Evolutionary conservation across 2,329 filamentous ascomycete species (phyloP).

Genomic region (Pseudogymnoascus sp.): DNA sequence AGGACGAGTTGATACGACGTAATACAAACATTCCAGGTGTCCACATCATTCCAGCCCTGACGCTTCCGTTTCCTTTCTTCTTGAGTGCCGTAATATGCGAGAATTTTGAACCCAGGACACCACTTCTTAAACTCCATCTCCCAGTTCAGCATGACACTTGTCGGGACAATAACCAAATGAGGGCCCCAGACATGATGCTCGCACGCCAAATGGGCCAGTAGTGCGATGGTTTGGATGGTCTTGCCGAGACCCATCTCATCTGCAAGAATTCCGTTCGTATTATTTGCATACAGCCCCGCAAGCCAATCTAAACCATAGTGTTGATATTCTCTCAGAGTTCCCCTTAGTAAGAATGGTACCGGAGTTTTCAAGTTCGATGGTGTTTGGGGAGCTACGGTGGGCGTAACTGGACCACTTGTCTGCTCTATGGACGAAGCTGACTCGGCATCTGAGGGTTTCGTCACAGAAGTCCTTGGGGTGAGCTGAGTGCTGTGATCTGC

Average conservation of each 20-base stretch:
- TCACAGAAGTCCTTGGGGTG: slow-evolving; percentile 32
- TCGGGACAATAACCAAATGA: slow-evolving; percentile 91
- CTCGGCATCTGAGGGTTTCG: slow-evolving; percentile 28
- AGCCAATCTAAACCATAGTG: slow-evolving; percentile 98
- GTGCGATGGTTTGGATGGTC: slow-evolving; percentile 93
- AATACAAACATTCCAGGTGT: slow-evolving; percentile 94
- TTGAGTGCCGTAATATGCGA: slow-evolving; percentile 92
- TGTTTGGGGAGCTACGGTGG: slow-evolving; percentile 35
- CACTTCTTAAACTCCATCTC: slow-evolving; percentile 99
- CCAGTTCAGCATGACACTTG: slow-evolving; percentile 98
- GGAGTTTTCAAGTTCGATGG: slow-evolving; percentile 51
- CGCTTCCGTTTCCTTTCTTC: slow-evolving; percentile 90
- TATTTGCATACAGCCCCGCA: slow-evolving; percentile 82
- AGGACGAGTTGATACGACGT: slow-evolving; percentile 96
- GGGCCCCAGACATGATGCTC: slow-evolving; percentile 90
- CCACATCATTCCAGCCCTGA: slow-evolving; percentile 86
- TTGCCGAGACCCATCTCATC: slow-evolving; percentile 99
- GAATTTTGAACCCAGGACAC: slow-evolving; percentile 94
- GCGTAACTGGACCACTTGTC: slow-evolving; percentile 27
- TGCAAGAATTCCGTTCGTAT: slow-evolving; percentile 91
- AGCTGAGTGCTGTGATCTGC: slow-evolving; percentile 31
- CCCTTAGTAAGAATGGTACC: slow-evolving; percentile 76
- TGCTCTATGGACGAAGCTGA: slow-evolving; percentile 31
- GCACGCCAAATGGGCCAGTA: slow-evolving; percentile 87
- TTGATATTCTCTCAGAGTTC: slow-evolving; percentile 89